Conservation (phyloP, 148 eudicot species). For the Chenopodium quinoa region DNA sequence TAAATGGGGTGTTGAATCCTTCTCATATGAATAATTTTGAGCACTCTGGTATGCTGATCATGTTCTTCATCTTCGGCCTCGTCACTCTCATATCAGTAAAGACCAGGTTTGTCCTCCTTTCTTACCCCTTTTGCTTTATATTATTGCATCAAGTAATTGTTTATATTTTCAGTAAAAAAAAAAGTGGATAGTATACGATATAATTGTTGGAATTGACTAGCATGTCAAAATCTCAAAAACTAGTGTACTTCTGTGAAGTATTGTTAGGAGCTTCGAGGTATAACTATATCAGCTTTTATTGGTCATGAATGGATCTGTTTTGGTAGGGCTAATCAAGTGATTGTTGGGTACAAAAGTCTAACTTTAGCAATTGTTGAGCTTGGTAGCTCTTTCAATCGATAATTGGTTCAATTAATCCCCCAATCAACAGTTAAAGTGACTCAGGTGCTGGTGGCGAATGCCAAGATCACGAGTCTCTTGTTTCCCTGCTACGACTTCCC, state of each 20-base stretch:
- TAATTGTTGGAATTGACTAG: slow-evolving; percentile 6
- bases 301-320: slow-evolving; percentile 1
- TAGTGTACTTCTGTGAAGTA: slow-evolving; percentile 8
- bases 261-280: slow-evolving; percentile 2
- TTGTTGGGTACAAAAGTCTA: neutral
- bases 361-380: neutral
- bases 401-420: neutral
- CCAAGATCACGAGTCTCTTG: neutral
- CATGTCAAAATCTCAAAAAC: slow-evolving; percentile 7
- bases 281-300: neutral
- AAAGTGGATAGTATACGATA: neutral
- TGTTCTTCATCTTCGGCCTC: slow-evolving; percentile 86
- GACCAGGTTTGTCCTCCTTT: slow-evolving; percentile 52
- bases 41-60: slow-evolving; percentile 94
- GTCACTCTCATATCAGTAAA: slow-evolving; percentile 61
- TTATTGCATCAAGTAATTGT: neutral
- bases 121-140: neutral
- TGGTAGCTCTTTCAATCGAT: neutral
- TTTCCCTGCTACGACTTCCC: no score
- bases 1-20: slow-evolving; percentile 73
- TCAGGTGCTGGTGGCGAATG: neutral
- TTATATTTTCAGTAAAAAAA: neutral
- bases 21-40: slow-evolving; percentile 83
- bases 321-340: slow-evolving; percentile 8
- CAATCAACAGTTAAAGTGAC: neutral